Evolutionary conservation across 140 eudicot species (phyloP), one percentile per base, ranked within the genome.

Genomic region (Ambrosia hybrid): DNA sequence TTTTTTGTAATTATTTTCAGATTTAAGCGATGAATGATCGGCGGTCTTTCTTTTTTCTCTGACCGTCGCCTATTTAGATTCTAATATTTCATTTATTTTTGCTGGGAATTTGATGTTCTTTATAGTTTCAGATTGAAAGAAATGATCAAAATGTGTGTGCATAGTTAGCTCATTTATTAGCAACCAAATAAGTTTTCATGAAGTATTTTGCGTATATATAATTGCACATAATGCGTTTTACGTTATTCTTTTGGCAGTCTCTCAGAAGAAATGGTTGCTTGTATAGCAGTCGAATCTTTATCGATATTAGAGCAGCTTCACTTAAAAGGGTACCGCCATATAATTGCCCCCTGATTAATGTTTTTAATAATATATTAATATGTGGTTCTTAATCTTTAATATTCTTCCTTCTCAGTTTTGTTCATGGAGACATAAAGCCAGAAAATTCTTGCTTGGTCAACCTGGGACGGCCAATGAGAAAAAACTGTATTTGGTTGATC

Each of bases 291-390:
- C 51, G 90, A 85, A 65, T 68, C 90, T 49, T 78, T 85, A 63
- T 85, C 90, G 10, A 85, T 85, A 52, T 57, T 85, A 26, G 86
- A 85, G 82, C 84, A 85, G 68, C 77, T 85, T 76, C 90, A 85
- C 68, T 63, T 68, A 51, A 73, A 71, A 82, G 90, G 87, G 90
- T 85, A 70, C 14, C n/a, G 51, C 12, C 15, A 60, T 41, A 48
- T 13, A 9, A 5, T 17, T 11, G 26, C 37, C 57, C 11, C 61
- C 5, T 41, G 61, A 38, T 15, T 14, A 6, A 10, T 45, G 3
- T 74, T 13, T n/a, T n/a, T n/a, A n/a, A n/a, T n/a, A n/a, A n/a
- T 6, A 37, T 4, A 0, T 46, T 62, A 55, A 9, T 61, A 11
- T 53, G 51, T 34, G 65, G 57, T 8, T 8, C 39, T 64, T 43